phyloP scores from a whole-genome alignment of 805 yeast species.

The Yamadazyma laniorum region DNA sequence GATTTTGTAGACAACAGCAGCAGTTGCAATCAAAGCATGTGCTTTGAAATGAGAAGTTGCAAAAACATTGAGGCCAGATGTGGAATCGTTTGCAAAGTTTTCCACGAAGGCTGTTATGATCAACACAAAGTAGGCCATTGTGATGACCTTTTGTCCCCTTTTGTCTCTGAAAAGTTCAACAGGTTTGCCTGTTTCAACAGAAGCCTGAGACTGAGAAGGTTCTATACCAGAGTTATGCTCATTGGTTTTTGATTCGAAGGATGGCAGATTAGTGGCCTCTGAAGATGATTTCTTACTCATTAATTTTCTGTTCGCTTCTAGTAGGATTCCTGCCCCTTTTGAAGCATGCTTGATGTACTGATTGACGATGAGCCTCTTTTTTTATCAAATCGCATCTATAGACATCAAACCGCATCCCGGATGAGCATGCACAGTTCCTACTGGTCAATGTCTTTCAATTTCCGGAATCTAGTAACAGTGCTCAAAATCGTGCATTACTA shows the following conservation, averaged over 20 bases:
- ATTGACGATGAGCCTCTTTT: no score
- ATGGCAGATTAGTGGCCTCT: not conserved
- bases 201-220: not conserved
- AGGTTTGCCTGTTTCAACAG: not conserved
- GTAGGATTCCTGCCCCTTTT: no score
- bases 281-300: not conserved
- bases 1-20: constrained; percentile 20
- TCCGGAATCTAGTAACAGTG: no score
- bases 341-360: no score
- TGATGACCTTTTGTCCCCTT: constrained; percentile 20
- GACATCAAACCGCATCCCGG: no score
- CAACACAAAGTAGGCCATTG: constrained; percentile 20
- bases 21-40: constrained; percentile 22
- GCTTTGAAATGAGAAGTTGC: constrained; percentile 20
- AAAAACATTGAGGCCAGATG: constrained; percentile 27
- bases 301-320: no score
- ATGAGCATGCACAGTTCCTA: no score
- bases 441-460: no score
- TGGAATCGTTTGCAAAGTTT: constrained; percentile 23
- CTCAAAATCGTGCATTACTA: no score
- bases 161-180: not conserved
- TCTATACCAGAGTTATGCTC: not conserved
- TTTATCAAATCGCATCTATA: no score
- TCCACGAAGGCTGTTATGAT: constrained; percentile 26
- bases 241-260: not conserved